These are phyloP conservation scores for Penicillium sp. DNA, from an alignment of 2,329 filamentous ascomycete species.

Conservation along the genomic window DNA sequence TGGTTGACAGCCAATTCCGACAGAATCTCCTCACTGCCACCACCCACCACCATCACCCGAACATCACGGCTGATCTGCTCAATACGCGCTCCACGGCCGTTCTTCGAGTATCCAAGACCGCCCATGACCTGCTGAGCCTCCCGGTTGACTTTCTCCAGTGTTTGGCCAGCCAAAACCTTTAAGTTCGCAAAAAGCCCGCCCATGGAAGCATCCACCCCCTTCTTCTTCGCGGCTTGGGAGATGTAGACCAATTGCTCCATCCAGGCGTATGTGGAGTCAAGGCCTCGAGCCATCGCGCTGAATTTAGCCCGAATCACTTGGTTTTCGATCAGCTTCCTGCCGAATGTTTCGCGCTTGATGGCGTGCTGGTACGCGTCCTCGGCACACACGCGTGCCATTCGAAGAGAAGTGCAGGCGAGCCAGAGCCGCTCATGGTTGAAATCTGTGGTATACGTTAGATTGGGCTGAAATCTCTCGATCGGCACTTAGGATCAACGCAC, in stretches of 20 bases:
- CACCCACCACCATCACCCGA: conserved; percentile 56
- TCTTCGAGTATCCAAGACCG: conserved; percentile 54
- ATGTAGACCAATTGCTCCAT: conserved; percentile 60
- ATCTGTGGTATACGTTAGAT: conserved; percentile 30
- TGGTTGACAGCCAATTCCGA: conserved; percentile 55
- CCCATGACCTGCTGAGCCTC: conserved; percentile 59
- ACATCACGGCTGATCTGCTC: conserved; percentile 58
- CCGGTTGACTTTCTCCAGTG: conserved; percentile 53
- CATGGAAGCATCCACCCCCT: conserved; percentile 18
- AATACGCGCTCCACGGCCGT: conserved; percentile 49
- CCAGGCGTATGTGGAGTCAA: conserved; percentile 61
- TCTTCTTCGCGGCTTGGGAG: conserved; percentile 21
- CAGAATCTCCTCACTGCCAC: conserved; percentile 59
- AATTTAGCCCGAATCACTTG: conserved; percentile 61
- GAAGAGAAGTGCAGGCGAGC: conserved; percentile 58
- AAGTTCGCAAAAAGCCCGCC: conserved; percentile 25
- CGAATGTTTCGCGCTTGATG: conserved; percentile 57
- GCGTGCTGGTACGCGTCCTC: conserved; percentile 57
- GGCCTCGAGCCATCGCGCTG: conserved; percentile 53
- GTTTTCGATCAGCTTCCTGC: conserved; percentile 56
- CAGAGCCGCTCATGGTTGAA: conserved; percentile 63
- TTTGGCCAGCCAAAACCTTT: conserved; percentile 54
- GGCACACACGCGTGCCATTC: conserved; percentile 59
- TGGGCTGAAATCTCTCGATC: not conserved
- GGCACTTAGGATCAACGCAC: conserved; percentile 8